phyloP scores from a whole-genome alignment of 2,329 filamentous ascomycete genomes.

The Colletotrichum truncatum region DNA sequence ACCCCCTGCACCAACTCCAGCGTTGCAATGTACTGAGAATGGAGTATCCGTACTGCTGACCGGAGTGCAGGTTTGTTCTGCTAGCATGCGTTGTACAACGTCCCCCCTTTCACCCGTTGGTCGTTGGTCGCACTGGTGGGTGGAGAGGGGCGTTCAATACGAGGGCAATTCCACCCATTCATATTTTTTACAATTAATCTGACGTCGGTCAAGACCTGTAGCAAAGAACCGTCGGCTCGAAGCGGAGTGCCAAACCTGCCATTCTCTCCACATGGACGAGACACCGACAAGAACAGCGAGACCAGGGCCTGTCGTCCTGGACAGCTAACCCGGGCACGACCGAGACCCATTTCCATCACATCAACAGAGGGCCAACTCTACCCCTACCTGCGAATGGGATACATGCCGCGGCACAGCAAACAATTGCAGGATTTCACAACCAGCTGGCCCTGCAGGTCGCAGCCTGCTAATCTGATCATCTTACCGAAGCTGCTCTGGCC shows the following conservation, averaged over 20 bases:
- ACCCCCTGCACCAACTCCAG: too few relatives aligned
- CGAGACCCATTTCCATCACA: too few relatives aligned
- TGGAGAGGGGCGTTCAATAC: background rate
- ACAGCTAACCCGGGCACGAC: background rate
- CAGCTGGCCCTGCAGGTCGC: background rate
- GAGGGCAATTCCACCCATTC: background rate
- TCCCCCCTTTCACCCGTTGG: background rate
- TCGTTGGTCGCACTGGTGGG: background rate
- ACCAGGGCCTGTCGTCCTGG: background rate
- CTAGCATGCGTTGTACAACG: too few relatives aligned
- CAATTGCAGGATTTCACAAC: background rate
- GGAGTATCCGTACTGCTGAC: too few relatives aligned
- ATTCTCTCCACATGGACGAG: background rate
- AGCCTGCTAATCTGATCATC: background rate
- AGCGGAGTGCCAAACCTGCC: background rate
- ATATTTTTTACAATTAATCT: conserved; percentile 6
- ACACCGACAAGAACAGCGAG: background rate
- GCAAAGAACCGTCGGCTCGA: background rate
- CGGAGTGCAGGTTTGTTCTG: too few relatives aligned
- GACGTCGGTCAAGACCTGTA: conserved; percentile 14
- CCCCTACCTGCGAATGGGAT: too few relatives aligned
- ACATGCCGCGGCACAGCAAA: background rate
- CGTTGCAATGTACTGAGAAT: too few relatives aligned
- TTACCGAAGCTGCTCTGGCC: background rate
- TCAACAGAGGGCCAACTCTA: too few relatives aligned